phyloP scores from a whole-genome alignment of 768 basidiomycete species.

The Macrolepiota dolichaula region DNA sequence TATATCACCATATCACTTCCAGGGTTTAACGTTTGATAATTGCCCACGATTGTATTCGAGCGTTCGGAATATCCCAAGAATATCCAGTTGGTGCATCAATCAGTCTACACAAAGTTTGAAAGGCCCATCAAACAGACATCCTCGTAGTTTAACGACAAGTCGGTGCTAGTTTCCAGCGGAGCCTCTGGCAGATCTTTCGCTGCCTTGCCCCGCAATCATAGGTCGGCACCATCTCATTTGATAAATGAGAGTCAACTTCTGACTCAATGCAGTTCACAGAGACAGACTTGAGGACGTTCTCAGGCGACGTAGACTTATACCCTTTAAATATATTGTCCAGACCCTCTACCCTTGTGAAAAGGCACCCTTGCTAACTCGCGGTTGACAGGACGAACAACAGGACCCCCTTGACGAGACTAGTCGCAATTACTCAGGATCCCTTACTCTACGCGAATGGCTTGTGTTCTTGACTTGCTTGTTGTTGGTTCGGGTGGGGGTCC shows the following conservation, averaged over 20 bases:
- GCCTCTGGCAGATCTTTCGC: neutral
- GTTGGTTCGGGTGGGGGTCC: constrained; percentile 88
- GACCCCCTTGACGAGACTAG: neutral
- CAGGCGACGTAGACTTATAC: neutral
- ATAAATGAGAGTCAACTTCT: neutral
- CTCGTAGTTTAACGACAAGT: neutral
- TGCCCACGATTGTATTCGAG: neutral
- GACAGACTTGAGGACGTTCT: neutral
- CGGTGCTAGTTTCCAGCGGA: neutral
- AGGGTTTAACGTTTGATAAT: neutral
- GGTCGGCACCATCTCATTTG: constrained; percentile 2
- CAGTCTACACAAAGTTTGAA: neutral
- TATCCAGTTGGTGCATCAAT: constrained; percentile 7
- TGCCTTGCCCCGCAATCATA: neutral
- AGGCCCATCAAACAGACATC: constrained; percentile 2
- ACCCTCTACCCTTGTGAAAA: neutral
- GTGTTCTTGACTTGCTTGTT: constrained; percentile 68
- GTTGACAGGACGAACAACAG: constrained; percentile 7
- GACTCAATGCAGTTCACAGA: neutral
- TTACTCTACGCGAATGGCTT: constrained; percentile 24
- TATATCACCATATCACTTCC: neutral
- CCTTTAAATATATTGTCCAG: neutral
- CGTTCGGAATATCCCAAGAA: neutral
- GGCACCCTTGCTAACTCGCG: neutral
- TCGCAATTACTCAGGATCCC: neutral